Base-by-base conservation (phyloP, 257 asterid species). In the Solanum bukasovii region DNA sequence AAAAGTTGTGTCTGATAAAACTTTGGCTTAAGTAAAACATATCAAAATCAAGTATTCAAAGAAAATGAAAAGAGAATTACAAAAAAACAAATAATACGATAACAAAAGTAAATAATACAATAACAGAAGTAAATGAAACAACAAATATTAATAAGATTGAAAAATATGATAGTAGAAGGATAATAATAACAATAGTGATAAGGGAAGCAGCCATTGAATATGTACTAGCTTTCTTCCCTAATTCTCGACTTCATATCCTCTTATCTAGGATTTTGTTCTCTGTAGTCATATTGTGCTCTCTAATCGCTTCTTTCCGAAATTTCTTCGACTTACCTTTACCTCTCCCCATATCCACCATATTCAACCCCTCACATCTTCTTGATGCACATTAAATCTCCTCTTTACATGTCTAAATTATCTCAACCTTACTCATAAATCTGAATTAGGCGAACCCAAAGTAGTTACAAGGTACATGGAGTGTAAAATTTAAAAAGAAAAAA, bases 381-480 rank as follows among this genome's bases (percentile, higher is more conserved):
- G 4, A 44, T 44, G 52, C 52, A 44, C 2, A 44, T 44, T 44
- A 44, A 44, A 13, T 4, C 13, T 65, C 1, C 18, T n/a, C 16
- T 65, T n/a, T 5, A 27, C 34, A 13, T 68, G 3, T 27, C 5
- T 1, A 29, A 27, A 68, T 6, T 13, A 68, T 68, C 9, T 27
- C 20, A 27, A 1, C 1, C 21, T 27, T 0, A 1, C 21, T 13
- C 7, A 16, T 6, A 4, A 20, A 73, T 20, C 0, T 9, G 3
- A 73, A 73, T 73, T 34, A 18, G 1, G 6, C 1, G 0, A 34
- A 21, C 3, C 1, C 2, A 35, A 52, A 9, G 1, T 1, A 10
- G 0, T 2, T 73, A 35, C 3, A 0, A 34, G n/a, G 44, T 40
- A 33, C 4, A 33, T 0, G 1, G 9, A 35, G 29, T 35, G 2